These are phyloP conservation scores for Boletus subcaerulescens DNA, from an alignment of 768 basidiomycete genomes.

Conservation along the genomic window DNA sequence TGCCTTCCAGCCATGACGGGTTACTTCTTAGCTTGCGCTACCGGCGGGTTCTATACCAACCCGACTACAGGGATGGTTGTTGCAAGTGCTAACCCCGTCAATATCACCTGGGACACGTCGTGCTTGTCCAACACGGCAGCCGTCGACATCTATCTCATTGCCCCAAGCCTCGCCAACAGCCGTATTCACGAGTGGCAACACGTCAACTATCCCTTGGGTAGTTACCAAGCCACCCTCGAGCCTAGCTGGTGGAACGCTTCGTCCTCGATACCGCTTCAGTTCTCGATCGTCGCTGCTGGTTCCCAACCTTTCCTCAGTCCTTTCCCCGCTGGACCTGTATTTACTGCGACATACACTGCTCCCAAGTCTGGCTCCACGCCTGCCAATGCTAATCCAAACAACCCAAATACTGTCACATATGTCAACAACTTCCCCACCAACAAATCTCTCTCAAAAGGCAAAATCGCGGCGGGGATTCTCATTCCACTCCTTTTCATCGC, in stretches of 20 bases:
- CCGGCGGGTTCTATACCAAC: constrained; percentile 59
- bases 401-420: constrained; percentile 35
- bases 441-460: constrained; percentile 44
- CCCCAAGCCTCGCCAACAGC: constrained; percentile 40
- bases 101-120: constrained; percentile 62
- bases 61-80: constrained; percentile 49
- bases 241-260: constrained; percentile 75
- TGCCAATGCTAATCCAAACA: constrained; percentile 40
- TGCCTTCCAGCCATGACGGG: not conserved
- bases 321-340: constrained; percentile 65
- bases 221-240: constrained; percentile 47
- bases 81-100: constrained; percentile 46
- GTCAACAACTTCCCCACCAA: constrained; percentile 38
- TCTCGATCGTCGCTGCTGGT: constrained; percentile 54
- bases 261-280: constrained; percentile 46
- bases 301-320: constrained; percentile 48
- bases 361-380: constrained; percentile 39
- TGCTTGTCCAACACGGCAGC: constrained; percentile 45
- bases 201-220: constrained; percentile 48
- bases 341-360: constrained; percentile 58
- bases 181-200: constrained; percentile 57
- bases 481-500: constrained; percentile 59
- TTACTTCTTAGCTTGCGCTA: constrained; percentile 42
- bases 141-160: constrained; percentile 70
- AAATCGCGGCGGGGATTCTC: constrained; percentile 62